Evolutionary conservation across 805 yeast species (phyloP).

Genomic region (Sugiyamaella lignohabitans): DNA sequence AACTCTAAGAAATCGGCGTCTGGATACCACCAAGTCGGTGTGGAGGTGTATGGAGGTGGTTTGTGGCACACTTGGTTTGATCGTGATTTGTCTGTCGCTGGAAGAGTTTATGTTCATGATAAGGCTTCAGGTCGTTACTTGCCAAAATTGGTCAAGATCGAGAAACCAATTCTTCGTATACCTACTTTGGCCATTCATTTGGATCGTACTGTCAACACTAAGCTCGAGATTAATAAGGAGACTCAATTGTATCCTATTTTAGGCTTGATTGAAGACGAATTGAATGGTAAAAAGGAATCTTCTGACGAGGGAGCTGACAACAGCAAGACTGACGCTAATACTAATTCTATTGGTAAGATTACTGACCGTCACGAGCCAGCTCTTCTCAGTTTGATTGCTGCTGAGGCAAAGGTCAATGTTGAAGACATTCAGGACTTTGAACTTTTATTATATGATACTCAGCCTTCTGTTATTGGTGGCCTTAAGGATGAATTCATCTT

Average conservation of each 20-base stretch:
- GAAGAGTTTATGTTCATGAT: constrained; percentile 69
- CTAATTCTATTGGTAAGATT: constrained; percentile 27
- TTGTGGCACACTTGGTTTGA: constrained; percentile 98
- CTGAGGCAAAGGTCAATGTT: constrained; percentile 48
- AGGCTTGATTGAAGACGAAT: constrained; percentile 45
- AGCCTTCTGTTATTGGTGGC: constrained; percentile 80
- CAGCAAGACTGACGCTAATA: constrained; percentile 15
- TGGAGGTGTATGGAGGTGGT: constrained; percentile 93
- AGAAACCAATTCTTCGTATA: constrained; percentile 78
- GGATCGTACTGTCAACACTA: constrained; percentile 65
- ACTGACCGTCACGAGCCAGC: constrained; percentile 73
- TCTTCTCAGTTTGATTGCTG: constrained; percentile 61
- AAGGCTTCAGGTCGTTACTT: constrained; percentile 41
- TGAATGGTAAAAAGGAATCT: constrained; percentile 27
- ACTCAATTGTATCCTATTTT: constrained; percentile 81
- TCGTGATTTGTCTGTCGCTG: constrained; percentile 85
- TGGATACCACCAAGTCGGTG: constrained; percentile 84
- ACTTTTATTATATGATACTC: constrained; percentile 76
- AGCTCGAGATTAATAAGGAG: constrained; percentile 86
- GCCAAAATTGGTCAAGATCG: constrained; percentile 69
- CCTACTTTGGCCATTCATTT: constrained; percentile 94
- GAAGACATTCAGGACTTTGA: constrained; percentile 81
- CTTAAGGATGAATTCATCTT: constrained; percentile 83
- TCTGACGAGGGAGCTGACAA: constrained; percentile 14
- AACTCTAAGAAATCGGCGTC: constrained; percentile 52